Conservation (phyloP, 257 asterid species). For the Dorcoceras hygrometricum region DNA sequence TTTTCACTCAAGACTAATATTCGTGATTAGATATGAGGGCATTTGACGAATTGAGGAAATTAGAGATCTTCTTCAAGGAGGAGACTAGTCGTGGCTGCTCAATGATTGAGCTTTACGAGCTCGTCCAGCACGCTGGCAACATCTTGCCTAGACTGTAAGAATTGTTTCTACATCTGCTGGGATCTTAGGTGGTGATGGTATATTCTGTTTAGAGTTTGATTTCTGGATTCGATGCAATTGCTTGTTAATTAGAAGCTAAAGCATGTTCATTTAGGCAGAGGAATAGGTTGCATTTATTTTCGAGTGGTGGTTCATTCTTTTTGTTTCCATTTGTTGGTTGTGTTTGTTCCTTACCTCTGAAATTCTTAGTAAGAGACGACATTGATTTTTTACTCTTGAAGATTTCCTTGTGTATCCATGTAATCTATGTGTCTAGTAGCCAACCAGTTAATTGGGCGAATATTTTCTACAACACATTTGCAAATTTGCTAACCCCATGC, state of each 20-base stretch:
- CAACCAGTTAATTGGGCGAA: conserved; percentile 18
- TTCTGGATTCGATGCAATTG: conserved; percentile 16
- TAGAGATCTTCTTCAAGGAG: conserved; percentile 88
- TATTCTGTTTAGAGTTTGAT: conserved; percentile 15
- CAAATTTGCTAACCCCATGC: conserved; percentile 11
- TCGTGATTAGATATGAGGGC: conserved; percentile 90
- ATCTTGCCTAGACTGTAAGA: conserved; percentile 93
- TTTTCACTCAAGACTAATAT: conserved; percentile 12
- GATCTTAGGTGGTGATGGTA: neutral
- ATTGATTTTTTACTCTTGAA: conserved; percentile 1
- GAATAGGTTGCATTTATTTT: conserved; percentile 4
- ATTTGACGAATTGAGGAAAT: conserved; percentile 92
- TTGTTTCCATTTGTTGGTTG: conserved; percentile 5
- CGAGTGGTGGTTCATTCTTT: conserved; percentile 14
- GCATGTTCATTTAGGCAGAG: conserved; percentile 6
- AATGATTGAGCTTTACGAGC: conserved; percentile 91
- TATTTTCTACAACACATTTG: conserved; percentile 9
- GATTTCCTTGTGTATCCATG: conserved; percentile 8
- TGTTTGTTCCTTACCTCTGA: neutral
- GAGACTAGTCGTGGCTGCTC: conserved; percentile 92
- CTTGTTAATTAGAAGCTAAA: conserved; percentile 6
- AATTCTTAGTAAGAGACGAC: conserved; percentile 9
- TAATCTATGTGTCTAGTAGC: conserved; percentile 1
- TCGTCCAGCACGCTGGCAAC: conserved; percentile 99
- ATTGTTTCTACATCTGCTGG: conserved; percentile 6